Evolutionary conservation across 345 rosid species (phyloP).

Genomic region (Anastatica hierochuntica): DNA sequence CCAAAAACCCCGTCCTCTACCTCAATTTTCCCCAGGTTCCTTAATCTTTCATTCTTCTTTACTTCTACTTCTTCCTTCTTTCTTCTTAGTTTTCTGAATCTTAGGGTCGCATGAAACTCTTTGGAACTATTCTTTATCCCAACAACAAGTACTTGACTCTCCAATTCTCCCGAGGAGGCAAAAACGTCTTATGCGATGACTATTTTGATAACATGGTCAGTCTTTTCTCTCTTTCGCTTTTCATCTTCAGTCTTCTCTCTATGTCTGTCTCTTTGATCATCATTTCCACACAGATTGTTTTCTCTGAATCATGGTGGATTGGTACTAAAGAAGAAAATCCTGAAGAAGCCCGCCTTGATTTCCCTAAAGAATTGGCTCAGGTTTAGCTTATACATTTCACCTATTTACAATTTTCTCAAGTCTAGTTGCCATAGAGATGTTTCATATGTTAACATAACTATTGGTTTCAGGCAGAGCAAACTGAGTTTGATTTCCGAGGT

Average conservation of each 20-base stretch:
- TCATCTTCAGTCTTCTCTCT: too few species aligned
- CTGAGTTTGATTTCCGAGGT: conserved; percentile 57
- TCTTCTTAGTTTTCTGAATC: neutral
- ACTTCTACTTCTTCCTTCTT: neutral
- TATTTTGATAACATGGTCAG: conserved; percentile 24
- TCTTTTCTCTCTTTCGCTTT: neutral
- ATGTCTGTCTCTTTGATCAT: too few species aligned
- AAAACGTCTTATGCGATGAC: conserved; percentile 39
- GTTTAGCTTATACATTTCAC: conserved; percentile 35
- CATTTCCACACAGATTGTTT: conserved; percentile 39
- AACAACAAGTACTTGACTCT: conserved; percentile 13
- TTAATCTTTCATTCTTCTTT: too few species aligned
- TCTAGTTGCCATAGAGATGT: neutral
- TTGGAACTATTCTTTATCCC: conserved; percentile 45
- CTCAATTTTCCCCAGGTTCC: conserved; percentile 65
- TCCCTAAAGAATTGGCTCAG: conserved; percentile 66
- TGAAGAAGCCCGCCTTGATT: conserved; percentile 60
- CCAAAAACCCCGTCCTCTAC: conserved; percentile 75
- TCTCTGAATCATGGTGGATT: conserved; percentile 96
- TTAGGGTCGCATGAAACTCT: conserved; percentile 72
- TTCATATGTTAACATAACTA: neutral
- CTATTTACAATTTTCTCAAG: neutral
- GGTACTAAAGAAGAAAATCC: conserved; percentile 87
- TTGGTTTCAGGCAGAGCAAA: conserved; percentile 39
- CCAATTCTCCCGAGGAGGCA: conserved; percentile 69